Evolutionary conservation across 352 stramenopile genomes (phyloP), one percentile per base, ranked within the genome.

Genomic region (Phytophthora pisi): DNA sequence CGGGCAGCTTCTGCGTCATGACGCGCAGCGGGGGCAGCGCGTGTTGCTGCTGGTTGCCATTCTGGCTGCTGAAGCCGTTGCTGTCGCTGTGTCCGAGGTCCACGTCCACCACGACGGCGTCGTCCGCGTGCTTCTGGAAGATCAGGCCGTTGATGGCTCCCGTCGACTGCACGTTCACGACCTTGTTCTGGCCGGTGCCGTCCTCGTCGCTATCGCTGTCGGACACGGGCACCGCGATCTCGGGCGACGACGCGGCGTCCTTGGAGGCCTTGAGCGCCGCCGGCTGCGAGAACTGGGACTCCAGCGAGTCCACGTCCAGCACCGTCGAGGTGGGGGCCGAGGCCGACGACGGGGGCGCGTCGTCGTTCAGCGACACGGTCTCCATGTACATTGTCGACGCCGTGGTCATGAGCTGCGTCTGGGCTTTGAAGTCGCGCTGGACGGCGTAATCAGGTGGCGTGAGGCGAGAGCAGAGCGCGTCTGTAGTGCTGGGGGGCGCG

Each of bases 281-380:
- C 5, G 47, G 56, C 43, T 58, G 46, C n/a, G 67, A 53, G 23
- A 83, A 77, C 26, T 90, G 81, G 42, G 77, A 59, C 56, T 90
- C 82, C 24, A 91, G 52, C 54, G 57, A 69, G 59, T 86, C 82
- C 28, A 90, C 64, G 50, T 84, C 60, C 51, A 78, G 47, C 30
- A 75, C 66, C 8, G 66, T 76, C 18, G 62, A 66, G 5, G 18
- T 26, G 18, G 42, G 47, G 10, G 58, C 24, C n/a, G 51, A 40
- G 4, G 71, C 40, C 4, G 62, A 11, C 7, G 43, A 16, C 11
- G 55, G 34, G 11, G 67, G 51, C 54, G 64, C 65, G 58, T 93
- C 85, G 51, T 93, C 85, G 61, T 89, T 91, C 40, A 92, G 70
- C 34, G 83, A 92, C 31, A 93, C 85, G 2, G 83, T 93, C 64